Percentiles rank a stretch among this genome's conserved stretches.
These are phyloP conservation scores for Tothia fuscella DNA, from an alignment of 2,329 filamentous ascomycete species.

Conservation along the genomic window DNA sequence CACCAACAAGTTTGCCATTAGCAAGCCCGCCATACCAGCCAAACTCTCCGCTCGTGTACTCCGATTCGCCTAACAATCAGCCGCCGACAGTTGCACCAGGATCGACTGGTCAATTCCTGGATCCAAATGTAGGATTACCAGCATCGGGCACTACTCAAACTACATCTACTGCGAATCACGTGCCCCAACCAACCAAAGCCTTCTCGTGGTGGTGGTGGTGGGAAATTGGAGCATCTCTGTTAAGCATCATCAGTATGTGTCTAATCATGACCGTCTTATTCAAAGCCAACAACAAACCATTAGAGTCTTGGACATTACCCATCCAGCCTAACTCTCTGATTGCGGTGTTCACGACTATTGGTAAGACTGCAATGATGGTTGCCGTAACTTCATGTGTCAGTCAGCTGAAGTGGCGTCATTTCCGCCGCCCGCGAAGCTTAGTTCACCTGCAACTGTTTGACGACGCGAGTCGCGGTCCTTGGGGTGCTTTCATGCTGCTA, in stretches of 20 bases:
- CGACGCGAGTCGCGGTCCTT: conserved; percentile 11
- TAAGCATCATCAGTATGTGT: neutral
- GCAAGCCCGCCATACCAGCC: too few relatives aligned
- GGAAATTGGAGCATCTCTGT: conserved; percentile 1
- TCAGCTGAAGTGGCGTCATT: conserved; percentile 27
- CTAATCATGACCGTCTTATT: neutral
- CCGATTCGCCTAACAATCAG: too few relatives aligned
- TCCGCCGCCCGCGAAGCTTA: conserved; percentile 17
- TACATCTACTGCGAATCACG: too few relatives aligned
- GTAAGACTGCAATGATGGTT: conserved; percentile 19
- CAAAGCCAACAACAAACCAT: neutral
- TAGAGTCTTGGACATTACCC: neutral
- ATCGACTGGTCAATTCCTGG: too few relatives aligned
- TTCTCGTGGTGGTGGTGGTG: conserved; percentile 6
- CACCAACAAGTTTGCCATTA: too few relatives aligned
- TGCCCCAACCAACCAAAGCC: too few relatives aligned
- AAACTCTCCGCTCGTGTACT: too few relatives aligned
- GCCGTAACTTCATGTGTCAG: conserved; percentile 21
- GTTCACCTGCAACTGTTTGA: conserved; percentile 25
- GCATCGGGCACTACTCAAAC: too few relatives aligned
- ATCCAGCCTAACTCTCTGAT: conserved; percentile 12
- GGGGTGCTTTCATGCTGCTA: conserved; percentile 11
- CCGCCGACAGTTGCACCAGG: too few relatives aligned
- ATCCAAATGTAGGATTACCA: too few relatives aligned
- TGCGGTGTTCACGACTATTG: conserved; percentile 18